Percentiles rank a stretch among this genome's conserved stretches.
Evolutionary conservation across 306 rosid species (phyloP).

Genomic region (Begonia peltatifolia): DNA sequence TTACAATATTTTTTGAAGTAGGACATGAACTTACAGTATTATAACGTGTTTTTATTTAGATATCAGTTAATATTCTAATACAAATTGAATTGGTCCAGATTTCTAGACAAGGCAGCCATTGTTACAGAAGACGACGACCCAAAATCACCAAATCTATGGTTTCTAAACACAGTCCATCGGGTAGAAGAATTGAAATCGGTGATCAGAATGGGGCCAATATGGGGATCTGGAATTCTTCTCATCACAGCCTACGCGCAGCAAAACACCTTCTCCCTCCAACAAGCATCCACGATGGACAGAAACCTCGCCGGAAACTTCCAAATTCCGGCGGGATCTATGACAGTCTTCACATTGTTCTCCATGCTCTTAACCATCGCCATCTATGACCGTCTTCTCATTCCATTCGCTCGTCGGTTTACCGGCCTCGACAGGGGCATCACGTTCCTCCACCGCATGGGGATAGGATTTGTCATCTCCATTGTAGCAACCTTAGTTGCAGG

Average conservation of each 20-base stretch:
- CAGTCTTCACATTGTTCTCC: constrained; percentile 43
- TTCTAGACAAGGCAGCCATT: constrained; percentile 76
- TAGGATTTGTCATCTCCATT: constrained; percentile 61
- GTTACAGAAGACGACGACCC: constrained; percentile 38
- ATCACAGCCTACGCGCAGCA: constrained; percentile 91
- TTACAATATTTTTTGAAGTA: too few relatives aligned
- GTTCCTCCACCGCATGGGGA: constrained; percentile 76
- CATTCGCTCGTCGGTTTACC: constrained; percentile 43
- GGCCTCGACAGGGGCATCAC: constrained; percentile 81
- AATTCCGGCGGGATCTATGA: constrained; percentile 93
- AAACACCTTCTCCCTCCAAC: constrained; percentile 64
- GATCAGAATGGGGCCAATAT: constrained; percentile 87
- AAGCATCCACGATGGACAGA: constrained; percentile 81
- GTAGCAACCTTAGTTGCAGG: constrained; percentile 72
- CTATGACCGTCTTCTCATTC: constrained; percentile 59
- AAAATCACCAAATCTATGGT: constrained; percentile 63
- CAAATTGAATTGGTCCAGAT: constrained; percentile 20
- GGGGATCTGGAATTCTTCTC: constrained; percentile 87
- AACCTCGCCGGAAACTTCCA: constrained; percentile 42
- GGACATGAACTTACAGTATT: too few relatives aligned
- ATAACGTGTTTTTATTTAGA: too few relatives aligned
- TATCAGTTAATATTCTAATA: too few relatives aligned
- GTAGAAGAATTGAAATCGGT: constrained; percentile 76
- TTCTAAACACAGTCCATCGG: constrained; percentile 63
- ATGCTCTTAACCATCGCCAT: constrained; percentile 66